Evolutionary conservation across 495 filamentous ascomycete genomes (phyloP), one percentile per base, ranked within the genome.

Genomic region (Penicillium arizonense): DNA sequence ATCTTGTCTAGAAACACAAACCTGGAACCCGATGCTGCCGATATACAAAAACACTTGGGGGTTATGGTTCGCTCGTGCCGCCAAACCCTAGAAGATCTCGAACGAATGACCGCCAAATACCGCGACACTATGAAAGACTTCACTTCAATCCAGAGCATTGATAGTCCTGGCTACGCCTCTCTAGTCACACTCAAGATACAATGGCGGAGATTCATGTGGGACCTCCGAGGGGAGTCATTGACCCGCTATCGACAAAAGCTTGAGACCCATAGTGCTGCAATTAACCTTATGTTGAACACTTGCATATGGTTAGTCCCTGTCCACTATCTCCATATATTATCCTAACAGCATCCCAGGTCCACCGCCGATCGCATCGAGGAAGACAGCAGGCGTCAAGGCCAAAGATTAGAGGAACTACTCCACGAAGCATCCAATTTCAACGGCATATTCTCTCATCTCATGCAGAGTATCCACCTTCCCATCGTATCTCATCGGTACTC

Each of bases 221-320:
- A 47, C 16, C 23, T 44, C 5, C 40, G 39, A 12, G 45, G 45
- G 1, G 52, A 55, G 3, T 48, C 45, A 3, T 23, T 55, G 24
- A 49, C 13, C 36, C 34, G 32, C 21, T 49, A 55, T 34, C 52
- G 52, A 13, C 28, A 9, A 4, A 55, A 55, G 32, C 52, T 55
- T 12, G 44, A 55, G 10, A 36, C 45, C 10, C 39, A 49, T 44
- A 48, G 39, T 13, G 6, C 28, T 44, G 26, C 42, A n/a, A 44
- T 44, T 16, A 44, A 33, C 13, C 24, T 44, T 3, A n/a, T 44
- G 24, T 42, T 42, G 39, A 23, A 26, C 11, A 24, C 39, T 12
- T 23, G 21, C 39, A 26, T 42, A 42, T 42, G 21, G 39, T 42
- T 7, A 30, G 5, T 30, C 4, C 28, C 4, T 7, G 21, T 14